These are phyloP conservation scores for Nicotiana otophora DNA, from an alignment of 257 asterid genomes.

Conservation along the genomic window DNA sequence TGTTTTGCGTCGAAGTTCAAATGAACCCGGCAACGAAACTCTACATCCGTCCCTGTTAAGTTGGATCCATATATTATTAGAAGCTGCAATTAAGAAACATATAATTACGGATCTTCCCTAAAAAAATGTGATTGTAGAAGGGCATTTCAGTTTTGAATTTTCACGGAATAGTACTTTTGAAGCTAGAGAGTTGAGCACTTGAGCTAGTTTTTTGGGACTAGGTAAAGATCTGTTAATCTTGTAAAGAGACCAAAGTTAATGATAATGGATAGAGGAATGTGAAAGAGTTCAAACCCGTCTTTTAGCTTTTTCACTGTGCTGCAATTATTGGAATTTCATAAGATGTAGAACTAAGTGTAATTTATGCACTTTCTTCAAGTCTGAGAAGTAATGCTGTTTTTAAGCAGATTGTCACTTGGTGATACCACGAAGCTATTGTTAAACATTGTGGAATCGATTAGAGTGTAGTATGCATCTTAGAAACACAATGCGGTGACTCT, in stretches of 20 bases:
- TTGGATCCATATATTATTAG: too few relatives aligned
- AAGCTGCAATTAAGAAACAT: neutral
- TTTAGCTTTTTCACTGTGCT: neutral
- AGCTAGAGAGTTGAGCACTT: neutral
- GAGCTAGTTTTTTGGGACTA: neutral
- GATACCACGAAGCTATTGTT: neutral
- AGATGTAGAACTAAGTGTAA: neutral
- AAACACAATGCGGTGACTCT: neutral
- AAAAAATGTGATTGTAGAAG: neutral
- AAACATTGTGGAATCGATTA: neutral
- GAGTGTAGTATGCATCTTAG: neutral
- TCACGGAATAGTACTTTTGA: neutral
- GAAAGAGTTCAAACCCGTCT: neutral
- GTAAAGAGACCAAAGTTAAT: neutral
- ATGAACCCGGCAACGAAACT: too few relatives aligned
- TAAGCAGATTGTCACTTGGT: neutral
- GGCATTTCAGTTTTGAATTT: constrained; percentile 2
- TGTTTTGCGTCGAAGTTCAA: too few relatives aligned
- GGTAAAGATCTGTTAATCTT: neutral
- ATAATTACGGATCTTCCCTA: neutral
- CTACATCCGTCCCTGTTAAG: too few relatives aligned
- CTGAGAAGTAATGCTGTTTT: neutral
- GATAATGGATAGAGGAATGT: neutral
- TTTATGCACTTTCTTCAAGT: neutral
- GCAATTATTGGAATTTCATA: neutral